Evolutionary conservation across 306 rosid species (phyloP), one percentile per base, ranked within the genome.

Genomic region (Pyrus bretschneideri): DNA sequence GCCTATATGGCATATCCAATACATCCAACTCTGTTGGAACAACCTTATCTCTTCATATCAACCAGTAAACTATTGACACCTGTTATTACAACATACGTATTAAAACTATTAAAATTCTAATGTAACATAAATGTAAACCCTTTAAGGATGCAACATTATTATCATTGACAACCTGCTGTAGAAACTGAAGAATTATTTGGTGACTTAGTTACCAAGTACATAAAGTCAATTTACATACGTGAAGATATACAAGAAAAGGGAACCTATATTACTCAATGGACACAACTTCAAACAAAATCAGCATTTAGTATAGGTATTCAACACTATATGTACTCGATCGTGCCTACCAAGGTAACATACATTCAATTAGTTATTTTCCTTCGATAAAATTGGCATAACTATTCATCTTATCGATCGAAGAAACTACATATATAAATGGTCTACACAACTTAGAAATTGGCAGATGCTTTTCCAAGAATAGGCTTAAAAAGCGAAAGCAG

Each of bases 121-220:
- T 10, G 9, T 11, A 25, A 55, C 21, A 70, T 59, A 85, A 86
- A 33, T 13, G 42, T 65, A 80, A 15, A 70, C 44, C 75, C 57
- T 68, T 58, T 42, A 74, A 85, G 97, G 98, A 94, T 94, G 91
- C 98, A 79, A 90, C 93, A 60, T 97, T 97, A 76, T 91, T 97
- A 69, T 94, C 93, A 8, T 91, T 80, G 74, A 94, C 87, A 84
- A 94, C 97, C 96, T 94, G 91, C 95, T 84, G 75, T 60, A 83
- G 76, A 31, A 31, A 31, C 35, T 29, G 27, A n/a, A n/a, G n/a
- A n/a, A n/a, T n/a, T n/a, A n/a, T n/a, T n/a, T n/a, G n/a, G n/a
- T n/a, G n/a, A 70, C 74, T 9, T 14, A 18, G 44, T 70, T 49
- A 27, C 44, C 19, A 18, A 15, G 25, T 27, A 49, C 4, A 25